Evolutionary conservation across 2,329 filamentous ascomycete genomes (phyloP), one percentile per base, ranked within the genome.

Genomic region (Sporothrix euskadiensis): DNA sequence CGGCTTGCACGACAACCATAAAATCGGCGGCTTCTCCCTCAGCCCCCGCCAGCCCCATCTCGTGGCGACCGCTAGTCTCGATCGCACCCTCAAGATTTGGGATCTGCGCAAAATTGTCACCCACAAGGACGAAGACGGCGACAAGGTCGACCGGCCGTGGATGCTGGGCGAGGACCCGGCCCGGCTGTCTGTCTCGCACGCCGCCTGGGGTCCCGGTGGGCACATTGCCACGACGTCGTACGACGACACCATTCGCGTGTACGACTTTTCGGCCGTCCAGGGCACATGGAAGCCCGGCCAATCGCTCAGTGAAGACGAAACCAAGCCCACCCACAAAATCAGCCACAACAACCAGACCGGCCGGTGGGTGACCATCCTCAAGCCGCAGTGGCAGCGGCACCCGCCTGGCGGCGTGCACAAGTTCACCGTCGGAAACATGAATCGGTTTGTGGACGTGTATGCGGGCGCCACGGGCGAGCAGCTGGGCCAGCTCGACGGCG

Each of bases 381-480:
- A 86, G 87, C 96, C 80, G 0, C 94, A 97, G 78, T 99, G 96
- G 96, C 96, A 99, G 81, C 85, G 88, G 44, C 87, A 88, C 63
- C 95, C 96, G 0, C 83, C 87, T 47, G 93, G 96, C 74, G 90
- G 91, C 8, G 89, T 97, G 5, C 91, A 97, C 76, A 94, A 95
- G 75, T 94, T 99, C 78, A 92, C 90, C 32, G 95, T 99, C 73
- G 96, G 93, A 0, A 99, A 98, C 78, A 98, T 98, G 96, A 97
- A 97, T 80, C 89, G 96, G 1, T 98, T 98, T 78, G 93, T 98
- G 1, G 96, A 99, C 79, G 88, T 99, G 0, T 99, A 92, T 80
- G 92, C 91, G 0, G 96, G 96, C 0, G 61, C 66, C 10, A 49
- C 69, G 16, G 69, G 49, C 54, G 91, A 94, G 78, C 95, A 98